Evolutionary conservation across 306 rosid genomes (phyloP).

Genomic region (Begonia masoniana): DNA sequence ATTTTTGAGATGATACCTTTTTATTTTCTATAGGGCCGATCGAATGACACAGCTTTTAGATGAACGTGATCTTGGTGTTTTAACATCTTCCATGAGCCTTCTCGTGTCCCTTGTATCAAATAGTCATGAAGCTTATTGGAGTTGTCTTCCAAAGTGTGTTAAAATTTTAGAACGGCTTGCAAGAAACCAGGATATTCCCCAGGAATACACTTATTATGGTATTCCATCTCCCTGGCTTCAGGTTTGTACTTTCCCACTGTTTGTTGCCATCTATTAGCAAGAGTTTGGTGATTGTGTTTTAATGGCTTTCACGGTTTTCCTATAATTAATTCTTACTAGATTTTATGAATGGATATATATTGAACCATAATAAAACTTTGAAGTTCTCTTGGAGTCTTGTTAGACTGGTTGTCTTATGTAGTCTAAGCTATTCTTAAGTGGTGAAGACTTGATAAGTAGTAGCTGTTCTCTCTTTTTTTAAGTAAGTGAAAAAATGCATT

Average conservation of each 20-base stretch:
- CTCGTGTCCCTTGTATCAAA: slow-evolving; percentile 93
- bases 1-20: slow-evolving; percentile 10
- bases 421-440: too few species aligned
- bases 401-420: too few species aligned
- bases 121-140: slow-evolving; percentile 86
- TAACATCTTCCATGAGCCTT: slow-evolving; percentile 97
- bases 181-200: slow-evolving; percentile 94
- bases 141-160: slow-evolving; percentile 94
- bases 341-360: too few species aligned
- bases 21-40: slow-evolving; percentile 60
- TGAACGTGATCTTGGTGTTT: slow-evolving; percentile 96
- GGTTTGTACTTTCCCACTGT: slow-evolving; percentile 39
- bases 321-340: too few species aligned
- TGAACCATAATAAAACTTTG: too few species aligned
- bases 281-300: too few species aligned
- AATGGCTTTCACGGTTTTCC: too few species aligned
- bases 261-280: background rate
- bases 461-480: too few species aligned
- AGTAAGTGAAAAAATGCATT: too few species aligned
- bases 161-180: slow-evolving; percentile 90
- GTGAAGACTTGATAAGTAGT: too few species aligned
- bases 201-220: slow-evolving; percentile 97
- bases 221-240: slow-evolving; percentile 99
- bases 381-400: too few species aligned
- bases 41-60: slow-evolving; percentile 98